Base-by-base conservation (phyloP, 805 yeast species). In the Lipomyces yamanashiensis region DNA sequence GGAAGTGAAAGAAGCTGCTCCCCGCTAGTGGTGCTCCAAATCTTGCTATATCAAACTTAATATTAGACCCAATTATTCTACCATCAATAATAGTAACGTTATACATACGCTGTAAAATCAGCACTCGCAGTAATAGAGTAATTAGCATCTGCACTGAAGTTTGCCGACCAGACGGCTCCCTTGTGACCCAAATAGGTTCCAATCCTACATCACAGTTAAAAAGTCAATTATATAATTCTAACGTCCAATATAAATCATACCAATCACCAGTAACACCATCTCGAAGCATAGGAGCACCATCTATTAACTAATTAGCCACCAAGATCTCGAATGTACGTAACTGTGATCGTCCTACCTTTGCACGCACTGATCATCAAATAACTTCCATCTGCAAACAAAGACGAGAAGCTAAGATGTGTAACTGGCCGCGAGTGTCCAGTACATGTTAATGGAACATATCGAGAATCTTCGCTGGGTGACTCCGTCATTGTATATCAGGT, bases 361-460 rank as follows among this genome's bases (percentile, higher is more conserved):
- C 76, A 74, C 13, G 75, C 72, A 13, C 75, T 72, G 41, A 74
- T 72, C 64, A 74, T 55, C 43, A 73, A 61, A 51, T 67, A 71
- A 37, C 58, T 62, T n/a, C 50, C 61, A 63, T 54, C 65, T 19
- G 54, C 62, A 41, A 64, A 58, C 6, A 66, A 28, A 2, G 69
- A 70, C 15, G 74, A 71, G 58, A 73, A 74, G 33, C 69, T 54
- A 43, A 74, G 63, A 58, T 74, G 74, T 1, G 77, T 73, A 21
- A 74, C 77, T 2, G 77, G 77, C 21, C 77, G 67, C 19, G 76
- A 72, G 55, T 74, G 77, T 54, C 77, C 77, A 21, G 77, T 73
- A 58, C 77, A 75, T 19, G 76, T 74, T 51, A 74, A 61, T 37
- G 77, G 77, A 13, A 56, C 50, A 44, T 64, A 66, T 28, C 62